Percentiles rank a stretch among this genome's conserved stretches.
These are phyloP conservation scores for Esteya vermicola DNA, from an alignment of 2,329 filamentous ascomycete species.

Conservation along the genomic window DNA sequence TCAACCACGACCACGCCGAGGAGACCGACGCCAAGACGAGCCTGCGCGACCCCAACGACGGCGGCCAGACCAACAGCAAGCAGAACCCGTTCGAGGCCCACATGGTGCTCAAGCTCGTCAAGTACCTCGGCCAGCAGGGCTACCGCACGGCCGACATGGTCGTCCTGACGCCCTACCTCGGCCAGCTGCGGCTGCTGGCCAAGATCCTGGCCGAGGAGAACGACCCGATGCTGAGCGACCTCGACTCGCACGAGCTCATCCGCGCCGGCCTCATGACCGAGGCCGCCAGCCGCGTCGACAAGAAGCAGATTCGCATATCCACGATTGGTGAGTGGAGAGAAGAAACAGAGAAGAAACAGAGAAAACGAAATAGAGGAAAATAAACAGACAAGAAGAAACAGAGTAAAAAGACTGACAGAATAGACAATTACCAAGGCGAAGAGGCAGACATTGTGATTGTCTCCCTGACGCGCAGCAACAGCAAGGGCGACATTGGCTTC, in stretches of 20 bases:
- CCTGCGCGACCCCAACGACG: conserved; percentile 36
- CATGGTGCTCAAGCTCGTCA: conserved; percentile 51
- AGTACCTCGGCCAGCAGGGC: conserved; percentile 56
- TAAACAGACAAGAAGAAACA: neutral
- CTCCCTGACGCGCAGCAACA: conserved; percentile 54
- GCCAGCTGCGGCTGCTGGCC: conserved; percentile 45
- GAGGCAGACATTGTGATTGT: conserved; percentile 60
- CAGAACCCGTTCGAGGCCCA: conserved; percentile 50
- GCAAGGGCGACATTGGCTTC: conserved; percentile 52
- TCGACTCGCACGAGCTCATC: conserved; percentile 32
- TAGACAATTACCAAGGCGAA: conserved; percentile 71
- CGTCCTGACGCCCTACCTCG: conserved; percentile 58
- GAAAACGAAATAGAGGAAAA: too few species aligned
- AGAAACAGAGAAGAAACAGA: too few species aligned
- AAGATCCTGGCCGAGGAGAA: conserved; percentile 38
- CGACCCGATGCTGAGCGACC: conserved; percentile 50
- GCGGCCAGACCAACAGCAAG: conserved; percentile 16
- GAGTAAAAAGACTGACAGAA: conserved; percentile 15
- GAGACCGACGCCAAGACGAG: conserved; percentile 20
- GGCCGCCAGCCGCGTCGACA: conserved; percentile 34
- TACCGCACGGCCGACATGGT: conserved; percentile 53
- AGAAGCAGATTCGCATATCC: conserved; percentile 43
- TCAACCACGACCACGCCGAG: conserved; percentile 48
- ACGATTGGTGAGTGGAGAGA: conserved; percentile 46
- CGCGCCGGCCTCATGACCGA: conserved; percentile 45